Evolutionary conservation across 805 yeast species (phyloP), one percentile per base, ranked within the genome.

Genomic region (Teunomyces aglyptinius): DNA sequence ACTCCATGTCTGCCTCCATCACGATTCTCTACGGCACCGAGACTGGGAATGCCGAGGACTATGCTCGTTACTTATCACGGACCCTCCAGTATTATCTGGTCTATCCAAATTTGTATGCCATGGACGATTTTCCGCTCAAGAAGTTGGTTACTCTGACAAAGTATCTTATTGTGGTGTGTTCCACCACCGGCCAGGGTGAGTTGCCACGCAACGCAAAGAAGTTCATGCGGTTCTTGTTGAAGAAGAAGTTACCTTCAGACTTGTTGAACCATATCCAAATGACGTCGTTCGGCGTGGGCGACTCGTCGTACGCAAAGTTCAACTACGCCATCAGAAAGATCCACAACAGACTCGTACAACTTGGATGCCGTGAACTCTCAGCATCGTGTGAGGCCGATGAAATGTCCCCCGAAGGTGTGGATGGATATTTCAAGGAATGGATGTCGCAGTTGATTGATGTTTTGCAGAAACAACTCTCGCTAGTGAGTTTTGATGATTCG

Each of bases 121-220:
- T 89, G 50, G 87, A 86, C 54, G 83, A 81, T 38, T 81, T 80
- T 57, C 79, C 82, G 48, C 63, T 84, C 38, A 76, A 73, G 53
- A 72, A 72, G 46, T 66, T 88, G 42, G 67, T 79, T 4, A 72
- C 80, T 3, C 65, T 68, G 8, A 75, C 81, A 12, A 57, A 67
- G 5, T 64, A 66, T 24, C 69, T 81, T 44, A 70, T 83, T 18
- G 73, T 85, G 0, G 61, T 92, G 2, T 86, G 95, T 60, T 83
- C 97, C 1, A 92, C 99, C 0, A 86, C 96, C 1, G 98, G 99
- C 6, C 97, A 92, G 64, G 99, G 99, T 22, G 96, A 86, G 50
- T 65, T 92, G 28, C 98, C 99, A 0, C 65, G 86, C 35, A 89
- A 89, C 59, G 84, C 86, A 0, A 73, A 73, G 51, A 80, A 78